A percentile compares a stretch with the other conserved stretches of the same genome.
phyloP scores from a whole-genome alignment of 2,329 filamentous ascomycete species.

The Colletotrichum tropicicola region DNA sequence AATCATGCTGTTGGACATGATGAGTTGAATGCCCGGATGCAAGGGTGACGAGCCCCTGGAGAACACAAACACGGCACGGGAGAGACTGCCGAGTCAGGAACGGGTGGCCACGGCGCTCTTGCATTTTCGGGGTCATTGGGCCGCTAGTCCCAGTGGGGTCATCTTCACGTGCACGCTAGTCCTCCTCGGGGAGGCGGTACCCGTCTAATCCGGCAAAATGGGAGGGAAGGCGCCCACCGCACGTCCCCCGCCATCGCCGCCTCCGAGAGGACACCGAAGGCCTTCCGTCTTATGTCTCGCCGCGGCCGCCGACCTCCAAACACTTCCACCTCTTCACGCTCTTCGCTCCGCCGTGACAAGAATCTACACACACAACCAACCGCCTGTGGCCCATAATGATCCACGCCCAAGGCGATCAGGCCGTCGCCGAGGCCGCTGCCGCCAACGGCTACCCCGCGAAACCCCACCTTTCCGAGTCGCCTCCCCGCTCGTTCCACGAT shows the following conservation, averaged over 20 bases:
- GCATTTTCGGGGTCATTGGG: constrained; percentile 9
- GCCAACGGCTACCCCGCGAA: constrained; percentile 28
- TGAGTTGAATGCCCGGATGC: not conserved
- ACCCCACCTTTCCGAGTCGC: constrained; percentile 26
- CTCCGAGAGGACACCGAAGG: constrained; percentile 25
- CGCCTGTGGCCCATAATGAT: constrained; percentile 1
- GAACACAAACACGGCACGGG: not conserved
- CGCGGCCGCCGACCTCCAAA: not conserved
- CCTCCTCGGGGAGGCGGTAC: not conserved
- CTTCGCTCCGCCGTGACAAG: no score
- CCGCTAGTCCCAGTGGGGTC: constrained; percentile 1
- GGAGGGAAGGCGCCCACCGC: not conserved
- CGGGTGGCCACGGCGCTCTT: not conserved
- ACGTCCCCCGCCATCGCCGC: constrained; percentile 25
- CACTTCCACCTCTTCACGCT: not conserved
- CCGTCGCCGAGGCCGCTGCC: not conserved
- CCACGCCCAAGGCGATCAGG: constrained; percentile 14
- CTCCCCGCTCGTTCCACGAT: constrained; percentile 39
- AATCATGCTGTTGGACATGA: no score
- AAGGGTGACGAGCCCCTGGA: not conserved
- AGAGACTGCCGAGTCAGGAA: constrained; percentile 8
- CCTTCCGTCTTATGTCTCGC: constrained; percentile 10
- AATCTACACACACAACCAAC: no score
- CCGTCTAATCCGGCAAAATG: constrained; percentile 9
- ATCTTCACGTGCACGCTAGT: not conserved